Base-by-base conservation (phyloP, 164 flowering plant species). In the Sextonia rubra region DNA sequence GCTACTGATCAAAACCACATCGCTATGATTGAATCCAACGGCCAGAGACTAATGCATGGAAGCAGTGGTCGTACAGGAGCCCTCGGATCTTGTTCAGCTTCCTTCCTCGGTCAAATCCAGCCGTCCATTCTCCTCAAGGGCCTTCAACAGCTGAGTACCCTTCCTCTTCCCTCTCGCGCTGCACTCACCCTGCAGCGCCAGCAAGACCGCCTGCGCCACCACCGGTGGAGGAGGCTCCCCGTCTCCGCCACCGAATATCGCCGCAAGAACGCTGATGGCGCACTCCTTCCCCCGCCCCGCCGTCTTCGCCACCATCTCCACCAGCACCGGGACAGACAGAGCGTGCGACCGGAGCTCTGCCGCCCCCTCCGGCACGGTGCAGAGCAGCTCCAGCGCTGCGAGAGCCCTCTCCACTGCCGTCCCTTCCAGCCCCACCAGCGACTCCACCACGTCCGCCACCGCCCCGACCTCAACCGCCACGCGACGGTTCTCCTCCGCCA, bases 241-340 rank as follows among this genome's bases (percentile, higher is more conserved):
- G 7, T 44, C 78, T 5, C 69, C 78, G 9, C 73, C 75, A 0
- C 77, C 77, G 23, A 74, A 90, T 0, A 94, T 77, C 69, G 85
- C 93, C 1, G 89, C 90, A 3, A 92, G 75, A 12, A 84, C 86
- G 64, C 97, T 82, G 0, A 94, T 84, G 0, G 97, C 94, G 64
- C 81, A 83, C 78, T 94, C 97, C 68, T 77, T 84, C 65, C 92
- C 97, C 60, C 97, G 78, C 4, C 86, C 94, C 20, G 74, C 85
- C 85, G 83, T 77, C 66, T 73, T 84, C 52, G 87, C 90, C 89
- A 92, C 85, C 79, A 87, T 82, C 49, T 84, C 81, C 70, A 94
- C 91, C 88, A 94, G 86, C 82, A 88, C 85, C 7, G 97, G 98
- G 78, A 91, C 96, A 4, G 92, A 87, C 73, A 94, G 83, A 11